phyloP scores from a whole-genome alignment of 2,329 filamentous ascomycete species.

The Daldinia sp. region DNA sequence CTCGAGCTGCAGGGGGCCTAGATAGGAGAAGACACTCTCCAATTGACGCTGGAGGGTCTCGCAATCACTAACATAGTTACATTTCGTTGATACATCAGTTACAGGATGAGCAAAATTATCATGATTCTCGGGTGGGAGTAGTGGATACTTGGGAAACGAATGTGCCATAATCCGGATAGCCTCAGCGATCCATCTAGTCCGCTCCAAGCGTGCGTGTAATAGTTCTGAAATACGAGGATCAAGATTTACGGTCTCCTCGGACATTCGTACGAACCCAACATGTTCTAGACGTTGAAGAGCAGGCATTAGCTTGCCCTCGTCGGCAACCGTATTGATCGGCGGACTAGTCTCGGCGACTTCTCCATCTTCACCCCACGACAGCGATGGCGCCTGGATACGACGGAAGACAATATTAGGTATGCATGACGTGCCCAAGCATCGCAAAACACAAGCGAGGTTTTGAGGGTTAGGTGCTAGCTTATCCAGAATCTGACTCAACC shows the following conservation, averaged over 20 bases:
- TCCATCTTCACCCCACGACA: conserved; percentile 9
- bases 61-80: conserved; percentile 1
- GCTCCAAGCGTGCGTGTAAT: not conserved
- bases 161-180: conserved; percentile 7
- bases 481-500: conserved; percentile 6
- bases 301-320: not conserved
- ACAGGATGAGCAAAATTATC: not conserved
- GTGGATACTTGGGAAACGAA: conserved; percentile 11
- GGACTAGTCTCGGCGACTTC: not conserved
- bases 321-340: not conserved
- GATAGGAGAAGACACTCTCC: conserved; percentile 2
- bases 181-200: conserved; percentile 3
- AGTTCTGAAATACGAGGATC: conserved; percentile 4
- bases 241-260: not conserved
- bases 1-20: not conserved
- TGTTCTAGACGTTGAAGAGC: conserved; percentile 1
- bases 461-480: conserved; percentile 1
- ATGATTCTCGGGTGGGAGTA: not conserved
- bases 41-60: not conserved
- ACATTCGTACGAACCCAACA: conserved; percentile 6
- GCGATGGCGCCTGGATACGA: conserved; percentile 1
- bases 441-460: conserved; percentile 9
- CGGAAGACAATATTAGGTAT: conserved; percentile 6
- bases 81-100: not conserved
- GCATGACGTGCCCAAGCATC: conserved; percentile 2